Base-by-base conservation (phyloP, 805 yeast genomes). In the Kregervanrija delftensis region DNA sequence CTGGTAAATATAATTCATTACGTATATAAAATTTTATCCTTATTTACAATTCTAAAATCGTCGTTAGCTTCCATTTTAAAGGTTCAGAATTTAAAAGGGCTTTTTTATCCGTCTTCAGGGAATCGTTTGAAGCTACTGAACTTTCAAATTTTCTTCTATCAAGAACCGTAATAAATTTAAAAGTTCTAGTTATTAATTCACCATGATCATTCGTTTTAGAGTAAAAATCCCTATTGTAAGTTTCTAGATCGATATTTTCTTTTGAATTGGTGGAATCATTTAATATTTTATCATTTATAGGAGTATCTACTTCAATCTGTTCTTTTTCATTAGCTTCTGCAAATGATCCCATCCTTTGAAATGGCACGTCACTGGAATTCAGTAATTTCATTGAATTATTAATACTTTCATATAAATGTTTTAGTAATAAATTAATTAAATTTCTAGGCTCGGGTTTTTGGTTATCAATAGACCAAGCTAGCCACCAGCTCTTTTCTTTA, bases 391-490 rank as follows among this genome's bases (percentile, higher is more conserved):
- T 48, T 13, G 56, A 50, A 38, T 58, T 50, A 40, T 71, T 65
- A 36, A 76, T 60, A 2, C 75, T 74, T 49, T 69, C 69, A 56
- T 73, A 74, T 9, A 76, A 58, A 39, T 69, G 67, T 42, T 73
- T 73, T 35, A 75, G 57, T 4, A 76, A 69, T 8, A 69, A 52
- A 50, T 76, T 74, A 13, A 75, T 69, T 49, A 75, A 58, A n/a
- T 49, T 51, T 14, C 55, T 60, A 2, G 63, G 57, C 55, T 49
- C 57, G 48, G 59, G 71, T 2, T 42, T 43, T 42, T 63, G 56
- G 42, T 64, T 60, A 28, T 58, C 61, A 11, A 59, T 49, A 39
- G 63, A 58, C 67, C 67, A 64, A 5, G 64, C 65, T 9, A 64
- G 44, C 62, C 63, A 61, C 16, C 45, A 44, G 10, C 43, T 46